Evolutionary conservation across 2,329 filamentous ascomycete genomes (phyloP), one percentile per base, ranked within the genome.

Genomic region (Pseudogymnoascus sp.): DNA sequence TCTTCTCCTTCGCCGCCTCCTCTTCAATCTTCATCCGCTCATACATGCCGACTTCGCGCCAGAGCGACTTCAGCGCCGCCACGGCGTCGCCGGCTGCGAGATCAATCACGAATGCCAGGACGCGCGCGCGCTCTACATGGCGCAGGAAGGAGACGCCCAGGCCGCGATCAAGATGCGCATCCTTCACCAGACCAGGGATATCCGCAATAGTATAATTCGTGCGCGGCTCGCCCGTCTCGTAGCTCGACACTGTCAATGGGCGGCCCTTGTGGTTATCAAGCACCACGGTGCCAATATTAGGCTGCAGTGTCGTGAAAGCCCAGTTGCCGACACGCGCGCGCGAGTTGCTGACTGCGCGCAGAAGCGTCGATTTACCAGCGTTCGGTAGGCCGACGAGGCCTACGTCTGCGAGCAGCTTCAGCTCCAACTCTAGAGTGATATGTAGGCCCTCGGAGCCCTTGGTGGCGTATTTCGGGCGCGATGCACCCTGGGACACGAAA

Each of bases 291-390:
- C 94, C 94, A 62, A 99, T 95, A 68, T 96, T 97, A 2, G 94
- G 94, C 68, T 92, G 88, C 7, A 99, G 80, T 0, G 94, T 99
- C 2, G 94, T 99, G 74, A 99, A 99, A 8, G 92, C 93, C 94
- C 94, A 99, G 73, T 90, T 87, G 41, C 94, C 94, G 4, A 99
- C 86, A 39, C 94, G 85, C 1, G 94, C 91, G 64, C 92, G 88
- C 72, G 90, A 95, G 73, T 92, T 92, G 69, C 88, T 96, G 69
- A 99, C 78, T 2, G 92, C 88, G 16, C 94, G 87, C 14, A 97
- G 82, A 1, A 99, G 81, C 0, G 94, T 97, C 72, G 90, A 95
- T 76, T 99, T 99, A 7, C 94, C 94, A 4, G 93, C 94, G 73
- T 99, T 99, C 1, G 94, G 94, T 14, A 97, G 83, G 0, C 94